Evolutionary conservation across 441 rosid species (phyloP).

Genomic region (Jatropha podagrica): DNA sequence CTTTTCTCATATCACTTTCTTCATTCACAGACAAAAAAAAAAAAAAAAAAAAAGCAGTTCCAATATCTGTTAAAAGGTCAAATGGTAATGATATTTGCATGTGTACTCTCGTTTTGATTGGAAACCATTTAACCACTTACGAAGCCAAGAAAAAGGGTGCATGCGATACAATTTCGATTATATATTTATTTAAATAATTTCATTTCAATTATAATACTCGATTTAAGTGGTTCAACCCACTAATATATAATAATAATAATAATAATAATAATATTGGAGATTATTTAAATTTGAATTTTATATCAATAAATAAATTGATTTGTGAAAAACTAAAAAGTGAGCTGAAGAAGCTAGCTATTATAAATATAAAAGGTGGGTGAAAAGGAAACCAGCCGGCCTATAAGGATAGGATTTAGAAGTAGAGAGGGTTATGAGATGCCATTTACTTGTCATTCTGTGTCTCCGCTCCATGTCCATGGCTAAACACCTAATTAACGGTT

Average conservation of each 20-base stretch:
- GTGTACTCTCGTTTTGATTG: constrained; percentile 20
- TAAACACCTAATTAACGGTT: constrained; percentile 36
- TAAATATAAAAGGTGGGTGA: constrained; percentile 11
- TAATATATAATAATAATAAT: too few species aligned
- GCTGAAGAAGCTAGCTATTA: constrained; percentile 30
- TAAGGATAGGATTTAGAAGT: constrained; percentile 33
- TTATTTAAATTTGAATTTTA: too few species aligned
- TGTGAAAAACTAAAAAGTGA: not conserved
- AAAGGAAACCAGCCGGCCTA: constrained; percentile 47
- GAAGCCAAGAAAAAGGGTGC: too few species aligned
- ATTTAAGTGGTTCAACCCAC: too few species aligned
- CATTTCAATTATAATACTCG: too few species aligned
- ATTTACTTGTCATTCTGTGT: constrained; percentile 50
- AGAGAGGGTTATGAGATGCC: constrained; percentile 29
- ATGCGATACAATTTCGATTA: too few species aligned
- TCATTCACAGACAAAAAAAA: constrained; percentile 7
- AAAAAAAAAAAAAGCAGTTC: not conserved
- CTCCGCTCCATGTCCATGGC: constrained; percentile 1
- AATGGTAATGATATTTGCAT: constrained; percentile 20
- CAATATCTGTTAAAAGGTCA: constrained; percentile 16
- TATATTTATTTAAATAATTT: too few species aligned
- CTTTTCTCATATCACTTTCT: not conserved
- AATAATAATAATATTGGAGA: too few species aligned
- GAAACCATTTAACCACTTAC: not conserved
- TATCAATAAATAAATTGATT: too few species aligned